Evolutionary conservation across 345 rosid species (phyloP).

Genomic region (Bruguiera sexangula): DNA sequence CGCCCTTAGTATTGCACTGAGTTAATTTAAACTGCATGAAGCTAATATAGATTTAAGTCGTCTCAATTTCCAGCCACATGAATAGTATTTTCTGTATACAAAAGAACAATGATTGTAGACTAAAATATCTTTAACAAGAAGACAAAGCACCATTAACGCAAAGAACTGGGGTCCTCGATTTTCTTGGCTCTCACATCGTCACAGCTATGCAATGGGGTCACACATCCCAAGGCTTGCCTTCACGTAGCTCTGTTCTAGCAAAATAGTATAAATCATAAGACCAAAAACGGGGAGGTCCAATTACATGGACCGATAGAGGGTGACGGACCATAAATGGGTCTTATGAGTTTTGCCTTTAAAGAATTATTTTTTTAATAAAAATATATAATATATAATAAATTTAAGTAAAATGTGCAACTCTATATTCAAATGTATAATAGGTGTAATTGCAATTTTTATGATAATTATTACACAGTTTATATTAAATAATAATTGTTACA

Average conservation of each 20-base stretch:
- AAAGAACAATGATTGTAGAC: background rate
- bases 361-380: too few species aligned
- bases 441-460: too few species aligned
- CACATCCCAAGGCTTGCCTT: background rate
- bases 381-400: too few species aligned
- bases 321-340: too few species aligned
- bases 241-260: background rate
- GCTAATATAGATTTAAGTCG: conserved; percentile 8
- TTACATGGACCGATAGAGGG: too few species aligned
- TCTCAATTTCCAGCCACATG: conserved; percentile 22
- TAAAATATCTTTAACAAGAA: conserved; percentile 8
- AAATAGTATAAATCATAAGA: background rate
- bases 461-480: too few species aligned
- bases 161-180: background rate
- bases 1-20: too few species aligned
- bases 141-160: background rate
- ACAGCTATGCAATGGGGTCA: conserved; percentile 13
- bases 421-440: too few species aligned
- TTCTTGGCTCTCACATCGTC: conserved; percentile 5
- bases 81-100: background rate
- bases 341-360: too few species aligned
- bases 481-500: too few species aligned
- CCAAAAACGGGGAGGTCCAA: background rate
- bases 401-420: too few species aligned
- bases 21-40: background rate